Conservation (phyloP, 768 basidiomycete species). For the Lanmaoa pseudosensibilis region DNA sequence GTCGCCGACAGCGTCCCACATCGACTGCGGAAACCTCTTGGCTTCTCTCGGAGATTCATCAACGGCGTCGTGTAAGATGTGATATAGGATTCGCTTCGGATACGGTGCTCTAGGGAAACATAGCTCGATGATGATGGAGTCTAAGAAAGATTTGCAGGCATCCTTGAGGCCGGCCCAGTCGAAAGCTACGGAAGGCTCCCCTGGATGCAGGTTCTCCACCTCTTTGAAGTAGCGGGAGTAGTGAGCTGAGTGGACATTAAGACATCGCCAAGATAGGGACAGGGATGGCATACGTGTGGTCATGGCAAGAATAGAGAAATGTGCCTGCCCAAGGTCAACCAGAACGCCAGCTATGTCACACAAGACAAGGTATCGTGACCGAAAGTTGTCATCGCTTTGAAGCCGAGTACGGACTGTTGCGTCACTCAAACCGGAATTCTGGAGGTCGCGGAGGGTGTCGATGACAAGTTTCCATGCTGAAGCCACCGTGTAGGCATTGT, state of each 20-base stretch:
- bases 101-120: constrained; percentile 72
- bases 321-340: constrained; percentile 59
- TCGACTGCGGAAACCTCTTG: constrained; percentile 71
- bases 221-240: constrained; percentile 70
- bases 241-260: constrained; percentile 49
- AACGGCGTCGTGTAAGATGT: constrained; percentile 67
- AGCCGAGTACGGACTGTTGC: constrained; percentile 51
- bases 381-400: constrained; percentile 48
- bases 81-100: constrained; percentile 63
- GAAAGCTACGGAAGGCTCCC: constrained; percentile 59
- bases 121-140: constrained; percentile 81
- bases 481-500: constrained; percentile 82
- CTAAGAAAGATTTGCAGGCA: constrained; percentile 74
- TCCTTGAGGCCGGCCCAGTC: constrained; percentile 61
- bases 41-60: constrained; percentile 73
- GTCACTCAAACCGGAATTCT: constrained; percentile 56
- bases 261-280: neutral
- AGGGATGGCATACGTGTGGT: constrained; percentile 56
- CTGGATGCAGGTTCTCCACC: constrained; percentile 37
- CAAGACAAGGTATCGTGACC: constrained; percentile 60
- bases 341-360: constrained; percentile 63
- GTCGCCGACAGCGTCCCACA: constrained; percentile 84
- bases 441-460: constrained; percentile 54
- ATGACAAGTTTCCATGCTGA: constrained; percentile 78
- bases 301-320: constrained; percentile 68